phyloP scores from a whole-genome alignment of 108 stramenopile genomes.

The Fragilaria crotonensis region DNA sequence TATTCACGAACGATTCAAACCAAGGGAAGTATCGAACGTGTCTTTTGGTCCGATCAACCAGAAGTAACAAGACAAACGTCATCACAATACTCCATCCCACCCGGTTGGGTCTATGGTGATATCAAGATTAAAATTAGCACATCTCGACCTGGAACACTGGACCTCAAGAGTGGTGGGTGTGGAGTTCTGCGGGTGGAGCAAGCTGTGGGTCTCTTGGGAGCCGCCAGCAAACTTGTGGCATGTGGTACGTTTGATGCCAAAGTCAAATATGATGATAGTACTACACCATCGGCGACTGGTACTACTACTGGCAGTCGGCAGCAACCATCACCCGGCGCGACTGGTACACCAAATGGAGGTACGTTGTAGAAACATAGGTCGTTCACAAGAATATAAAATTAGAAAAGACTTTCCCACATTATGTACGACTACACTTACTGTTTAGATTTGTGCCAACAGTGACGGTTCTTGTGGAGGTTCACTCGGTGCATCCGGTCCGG shows the following conservation, averaged over 20 bases:
- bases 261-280: background rate
- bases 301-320: too few relatives aligned
- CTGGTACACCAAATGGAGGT: too few relatives aligned
- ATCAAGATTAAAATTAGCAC: slow-evolving; percentile 35
- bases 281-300: too few relatives aligned
- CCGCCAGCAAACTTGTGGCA: slow-evolving; percentile 41
- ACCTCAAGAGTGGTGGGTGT: slow-evolving; percentile 24
- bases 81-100: slow-evolving; percentile 66
- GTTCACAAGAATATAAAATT: too few relatives aligned
- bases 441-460: too few relatives aligned
- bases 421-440: too few relatives aligned
- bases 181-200: slow-evolving; percentile 71
- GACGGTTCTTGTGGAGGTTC: too few relatives aligned
- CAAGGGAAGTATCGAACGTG: slow-evolving; percentile 67
- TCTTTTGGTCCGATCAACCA: slow-evolving; percentile 63
- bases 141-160: slow-evolving; percentile 30
- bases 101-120: slow-evolving; percentile 69
- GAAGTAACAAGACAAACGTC: slow-evolving; percentile 44
- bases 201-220: slow-evolving; percentile 60
- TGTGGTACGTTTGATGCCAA: slow-evolving; percentile 57
- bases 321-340: too few relatives aligned
- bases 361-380: too few relatives aligned
- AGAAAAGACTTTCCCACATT: too few relatives aligned
- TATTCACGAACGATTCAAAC: slow-evolving; percentile 77
- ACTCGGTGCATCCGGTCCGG: too few relatives aligned